Percentiles rank a stretch among this genome's conserved stretches.
phyloP scores from a whole-genome alignment of 2,329 filamentous ascomycete genomes.

The Emericellopsis atlantica region DNA sequence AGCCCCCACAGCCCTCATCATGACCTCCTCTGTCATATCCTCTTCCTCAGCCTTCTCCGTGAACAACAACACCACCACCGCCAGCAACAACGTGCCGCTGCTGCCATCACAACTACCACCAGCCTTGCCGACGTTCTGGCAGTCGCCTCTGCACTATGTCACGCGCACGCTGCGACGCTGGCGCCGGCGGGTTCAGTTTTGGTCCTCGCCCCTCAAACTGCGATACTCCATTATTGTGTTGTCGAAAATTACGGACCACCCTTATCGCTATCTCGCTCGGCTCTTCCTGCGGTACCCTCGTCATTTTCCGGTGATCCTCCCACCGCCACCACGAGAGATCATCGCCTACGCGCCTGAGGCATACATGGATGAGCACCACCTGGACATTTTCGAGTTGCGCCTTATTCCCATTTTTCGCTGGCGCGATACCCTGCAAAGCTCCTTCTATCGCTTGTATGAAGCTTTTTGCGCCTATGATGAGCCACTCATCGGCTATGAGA shows the following conservation, averaged over 20 bases:
- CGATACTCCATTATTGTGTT: constrained; percentile 1
- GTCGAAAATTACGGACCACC: neutral
- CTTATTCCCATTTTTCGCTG: constrained; percentile 7
- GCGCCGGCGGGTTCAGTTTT: neutral
- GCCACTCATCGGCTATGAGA: constrained; percentile 10
- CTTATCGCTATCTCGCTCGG: constrained; percentile 5
- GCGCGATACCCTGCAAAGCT: constrained; percentile 12
- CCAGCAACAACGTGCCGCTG: no score
- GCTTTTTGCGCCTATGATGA: constrained; percentile 12
- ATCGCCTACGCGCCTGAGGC: constrained; percentile 4
- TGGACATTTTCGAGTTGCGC: constrained; percentile 4
- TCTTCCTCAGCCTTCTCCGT: no score
- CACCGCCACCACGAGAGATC: constrained; percentile 6
- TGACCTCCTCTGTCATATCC: no score
- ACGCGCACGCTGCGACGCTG: neutral
- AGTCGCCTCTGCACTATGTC: neutral
- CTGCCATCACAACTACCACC: no score
- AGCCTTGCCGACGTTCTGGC: no score
- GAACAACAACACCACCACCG: no score
- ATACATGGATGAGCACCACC: constrained; percentile 4
- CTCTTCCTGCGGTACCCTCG: constrained; percentile 6
- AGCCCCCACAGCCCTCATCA: no score
- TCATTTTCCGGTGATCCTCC: constrained; percentile 4
- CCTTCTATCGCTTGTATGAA: constrained; percentile 14
- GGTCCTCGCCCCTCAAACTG: constrained; percentile 1